These are phyloP conservation scores for Vanrija pseudolonga DNA, from an alignment of 1,284 basidiomycete species.

Conservation along the genomic window DNA sequence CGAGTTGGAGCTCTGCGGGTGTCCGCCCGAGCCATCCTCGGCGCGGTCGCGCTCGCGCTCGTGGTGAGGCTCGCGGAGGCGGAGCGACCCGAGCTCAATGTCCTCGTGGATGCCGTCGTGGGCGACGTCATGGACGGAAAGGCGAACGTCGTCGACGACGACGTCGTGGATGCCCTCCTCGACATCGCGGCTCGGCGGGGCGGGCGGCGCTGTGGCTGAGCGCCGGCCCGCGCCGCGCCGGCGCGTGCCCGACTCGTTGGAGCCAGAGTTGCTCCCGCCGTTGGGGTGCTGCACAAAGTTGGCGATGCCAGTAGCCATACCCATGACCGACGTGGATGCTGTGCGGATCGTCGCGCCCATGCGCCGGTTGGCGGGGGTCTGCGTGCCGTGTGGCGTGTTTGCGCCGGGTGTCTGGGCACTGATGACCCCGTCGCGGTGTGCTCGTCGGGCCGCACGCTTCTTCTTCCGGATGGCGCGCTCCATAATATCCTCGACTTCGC, in stretches of 20 bases:
- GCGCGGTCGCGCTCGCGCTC: background rate
- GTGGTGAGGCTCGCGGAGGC: conserved; percentile 9
- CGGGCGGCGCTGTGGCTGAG: background rate
- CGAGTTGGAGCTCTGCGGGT: conserved; percentile 26
- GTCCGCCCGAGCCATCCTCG: conserved; percentile 8
- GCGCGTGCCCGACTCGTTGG: background rate
- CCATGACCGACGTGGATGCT: conserved; percentile 5
- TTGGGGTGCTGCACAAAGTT: too few relatives aligned
- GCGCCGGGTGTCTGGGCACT: too few relatives aligned
- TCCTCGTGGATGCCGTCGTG: conserved; percentile 6
- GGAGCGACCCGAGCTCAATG: conserved; percentile 14
- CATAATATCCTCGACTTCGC: conserved; percentile 49
- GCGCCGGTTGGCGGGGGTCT: conserved; percentile 13
- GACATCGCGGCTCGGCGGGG: conserved; percentile 6
- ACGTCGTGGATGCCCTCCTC: conserved; percentile 16
- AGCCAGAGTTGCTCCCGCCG: background rate
- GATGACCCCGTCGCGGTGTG: conserved; percentile 9
- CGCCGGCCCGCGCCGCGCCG: background rate
- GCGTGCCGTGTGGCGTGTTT: too few relatives aligned
- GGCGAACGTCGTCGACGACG: conserved; percentile 1
- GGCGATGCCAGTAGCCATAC: conserved; percentile 5
- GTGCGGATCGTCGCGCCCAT: conserved; percentile 1
- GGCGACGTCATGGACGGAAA: too few relatives aligned
- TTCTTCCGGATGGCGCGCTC: conserved; percentile 42
- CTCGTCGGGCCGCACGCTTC: conserved; percentile 26